phyloP scores from a whole-genome alignment of 2,329 filamentous ascomycete genomes.

The Fusarium illudens region DNA sequence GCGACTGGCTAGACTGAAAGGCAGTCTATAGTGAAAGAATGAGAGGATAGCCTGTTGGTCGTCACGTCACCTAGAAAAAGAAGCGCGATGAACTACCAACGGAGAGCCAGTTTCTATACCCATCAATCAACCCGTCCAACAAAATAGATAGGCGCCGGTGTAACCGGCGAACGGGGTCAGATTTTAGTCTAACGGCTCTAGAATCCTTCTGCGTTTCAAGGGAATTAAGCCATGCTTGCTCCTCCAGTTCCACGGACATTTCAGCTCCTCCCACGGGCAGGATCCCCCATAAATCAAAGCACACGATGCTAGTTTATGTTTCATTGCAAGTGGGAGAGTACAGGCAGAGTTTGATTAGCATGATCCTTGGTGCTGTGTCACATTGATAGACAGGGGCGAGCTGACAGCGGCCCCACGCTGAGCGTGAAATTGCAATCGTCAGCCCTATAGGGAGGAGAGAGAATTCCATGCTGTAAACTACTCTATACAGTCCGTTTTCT shows the following conservation, averaged over 20 bases:
- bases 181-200: neutral
- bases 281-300: neutral
- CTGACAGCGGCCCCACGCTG: neutral
- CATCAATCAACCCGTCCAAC: neutral
- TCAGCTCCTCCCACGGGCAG: too few species aligned
- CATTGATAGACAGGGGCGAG: neutral
- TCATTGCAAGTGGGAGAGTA: neutral
- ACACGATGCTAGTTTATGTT: neutral
- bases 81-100: neutral
- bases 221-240: neutral
- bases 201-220: conserved; percentile 4
- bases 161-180: neutral
- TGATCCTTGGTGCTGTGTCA: neutral
- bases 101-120: neutral
- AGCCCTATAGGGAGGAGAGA: neutral
- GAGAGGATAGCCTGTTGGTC: neutral
- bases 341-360: neutral
- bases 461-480: neutral
- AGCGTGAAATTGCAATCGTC: conserved; percentile 4
- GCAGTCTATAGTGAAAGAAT: neutral
- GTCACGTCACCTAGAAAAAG: neutral
- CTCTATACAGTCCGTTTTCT: neutral
- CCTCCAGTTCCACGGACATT: neutral
- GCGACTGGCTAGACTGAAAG: conserved; percentile 3
- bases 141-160: neutral